phyloP scores from a whole-genome alignment of 495 filamentous ascomycete genomes.

The Cercophora newfieldiana region DNA sequence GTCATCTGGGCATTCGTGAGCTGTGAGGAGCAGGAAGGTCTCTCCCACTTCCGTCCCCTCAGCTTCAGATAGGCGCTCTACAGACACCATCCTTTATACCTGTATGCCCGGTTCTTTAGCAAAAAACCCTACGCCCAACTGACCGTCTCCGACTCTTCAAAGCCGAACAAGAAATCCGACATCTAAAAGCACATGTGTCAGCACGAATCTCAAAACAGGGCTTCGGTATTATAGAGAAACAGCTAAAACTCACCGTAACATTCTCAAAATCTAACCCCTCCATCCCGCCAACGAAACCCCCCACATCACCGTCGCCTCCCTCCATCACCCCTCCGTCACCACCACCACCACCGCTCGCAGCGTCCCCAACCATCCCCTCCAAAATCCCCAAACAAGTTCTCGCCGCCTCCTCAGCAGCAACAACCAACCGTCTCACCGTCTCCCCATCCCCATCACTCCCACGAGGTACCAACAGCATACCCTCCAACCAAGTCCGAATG shows the following conservation, averaged over 20 bases:
- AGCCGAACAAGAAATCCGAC: constrained; percentile 2
- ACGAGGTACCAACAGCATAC: no score
- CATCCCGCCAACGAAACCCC: no score
- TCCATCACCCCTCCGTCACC: background rate
- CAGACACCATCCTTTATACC: no score
- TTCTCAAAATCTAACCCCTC: no score
- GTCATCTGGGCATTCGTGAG: no score
- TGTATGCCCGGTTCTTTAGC: no score
- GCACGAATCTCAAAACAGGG: background rate
- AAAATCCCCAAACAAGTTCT: constrained; percentile 9
- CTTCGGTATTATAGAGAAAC: background rate
- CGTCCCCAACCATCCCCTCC: background rate
- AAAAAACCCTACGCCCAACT: background rate
- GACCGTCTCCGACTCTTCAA: background rate
- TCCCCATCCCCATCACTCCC: constrained; percentile 24
- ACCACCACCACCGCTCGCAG: background rate
- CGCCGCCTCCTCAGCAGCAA: background rate
- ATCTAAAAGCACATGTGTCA: background rate
- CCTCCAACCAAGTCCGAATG: constrained; percentile 23
- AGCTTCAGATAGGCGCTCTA: no score
- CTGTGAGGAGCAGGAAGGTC: no score
- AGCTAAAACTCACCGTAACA: background rate
- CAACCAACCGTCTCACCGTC: background rate
- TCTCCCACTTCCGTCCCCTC: no score
- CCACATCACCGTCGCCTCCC: background rate